Evolutionary conservation across 2,329 filamentous ascomycete genomes (phyloP).

Genomic region (Aspergillus fumigatus): DNA sequence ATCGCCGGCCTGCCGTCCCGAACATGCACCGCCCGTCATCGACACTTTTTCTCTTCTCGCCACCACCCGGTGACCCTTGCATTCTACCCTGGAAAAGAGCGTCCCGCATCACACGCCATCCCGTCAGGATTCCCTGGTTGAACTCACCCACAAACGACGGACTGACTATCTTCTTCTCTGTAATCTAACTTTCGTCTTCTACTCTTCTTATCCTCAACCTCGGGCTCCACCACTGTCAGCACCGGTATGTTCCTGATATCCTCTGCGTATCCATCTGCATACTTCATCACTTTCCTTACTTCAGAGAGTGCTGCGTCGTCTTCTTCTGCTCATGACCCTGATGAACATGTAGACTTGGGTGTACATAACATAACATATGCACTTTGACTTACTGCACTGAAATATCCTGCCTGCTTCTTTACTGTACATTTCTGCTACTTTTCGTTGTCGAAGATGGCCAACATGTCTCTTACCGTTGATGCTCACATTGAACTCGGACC

Average conservation of each 20-base stretch:
- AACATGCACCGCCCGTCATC: no score
- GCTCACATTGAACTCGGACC: background rate
- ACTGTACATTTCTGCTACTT: background rate
- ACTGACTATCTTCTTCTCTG: background rate
- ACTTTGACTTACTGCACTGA: background rate
- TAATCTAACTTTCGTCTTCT: background rate
- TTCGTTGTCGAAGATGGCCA: background rate
- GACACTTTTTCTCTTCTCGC: background rate
- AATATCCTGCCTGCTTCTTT: background rate
- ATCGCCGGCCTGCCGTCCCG: background rate
- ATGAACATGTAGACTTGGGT: slow-evolving; percentile 3
- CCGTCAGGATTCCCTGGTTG: no score
- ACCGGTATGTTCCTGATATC: background rate
- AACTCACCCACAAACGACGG: background rate
- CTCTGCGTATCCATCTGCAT: background rate
- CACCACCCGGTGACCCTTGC: background rate
- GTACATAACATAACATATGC: background rate
- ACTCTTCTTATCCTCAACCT: background rate
- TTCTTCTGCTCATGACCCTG: slow-evolving; percentile 5
- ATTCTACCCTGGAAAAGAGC: background rate
- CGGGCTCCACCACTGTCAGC: background rate
- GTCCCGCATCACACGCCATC: no score
- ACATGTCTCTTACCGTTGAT: background rate
- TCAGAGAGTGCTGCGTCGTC: background rate
- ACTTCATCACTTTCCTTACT: background rate